Evolutionary conservation across 2,329 filamentous ascomycete species (phyloP).

Genomic region (Berkeleyomyces rouxiae): DNA sequence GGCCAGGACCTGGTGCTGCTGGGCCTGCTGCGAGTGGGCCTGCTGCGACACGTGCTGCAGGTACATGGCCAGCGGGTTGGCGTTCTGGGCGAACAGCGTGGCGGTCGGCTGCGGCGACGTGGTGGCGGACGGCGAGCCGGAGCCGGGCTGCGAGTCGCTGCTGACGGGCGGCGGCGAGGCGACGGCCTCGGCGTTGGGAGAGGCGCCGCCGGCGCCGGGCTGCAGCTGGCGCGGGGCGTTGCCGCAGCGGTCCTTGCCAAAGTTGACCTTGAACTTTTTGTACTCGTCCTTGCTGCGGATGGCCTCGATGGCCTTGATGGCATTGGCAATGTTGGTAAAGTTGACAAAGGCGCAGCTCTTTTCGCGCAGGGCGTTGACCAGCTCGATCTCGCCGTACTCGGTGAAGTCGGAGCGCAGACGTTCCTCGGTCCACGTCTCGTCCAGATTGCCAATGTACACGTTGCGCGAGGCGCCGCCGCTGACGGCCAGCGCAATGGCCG

Average conservation of each 20-base stretch:
- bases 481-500: constrained; percentile 87
- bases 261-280: constrained; percentile 98
- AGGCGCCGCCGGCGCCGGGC: constrained; percentile 37
- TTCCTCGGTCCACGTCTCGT: constrained; percentile 95
- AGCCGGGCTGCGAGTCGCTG: constrained; percentile 21
- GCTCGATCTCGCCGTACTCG: constrained; percentile 92
- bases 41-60: constrained; percentile 66
- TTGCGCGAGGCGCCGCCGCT: constrained; percentile 96
- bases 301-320: constrained; percentile 97
- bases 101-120: constrained; percentile 48
- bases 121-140: constrained; percentile 37
- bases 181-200: constrained; percentile 46
- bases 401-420: constrained; percentile 90
- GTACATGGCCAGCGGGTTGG: constrained; percentile 87
- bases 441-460: constrained; percentile 93
- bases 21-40: constrained; percentile 56
- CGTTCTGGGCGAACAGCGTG: constrained; percentile 62
- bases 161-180: constrained; percentile 39
- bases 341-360: constrained; percentile 99
- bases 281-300: constrained; percentile 92
- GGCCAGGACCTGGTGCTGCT: constrained; percentile 53
- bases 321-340: constrained; percentile 99
- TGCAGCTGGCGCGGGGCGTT: constrained; percentile 84
- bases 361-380: constrained; percentile 90
- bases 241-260: constrained; percentile 94